phyloP scores from a whole-genome alignment of 129 eudicot genomes.

The Pittosporum tobira region DNA sequence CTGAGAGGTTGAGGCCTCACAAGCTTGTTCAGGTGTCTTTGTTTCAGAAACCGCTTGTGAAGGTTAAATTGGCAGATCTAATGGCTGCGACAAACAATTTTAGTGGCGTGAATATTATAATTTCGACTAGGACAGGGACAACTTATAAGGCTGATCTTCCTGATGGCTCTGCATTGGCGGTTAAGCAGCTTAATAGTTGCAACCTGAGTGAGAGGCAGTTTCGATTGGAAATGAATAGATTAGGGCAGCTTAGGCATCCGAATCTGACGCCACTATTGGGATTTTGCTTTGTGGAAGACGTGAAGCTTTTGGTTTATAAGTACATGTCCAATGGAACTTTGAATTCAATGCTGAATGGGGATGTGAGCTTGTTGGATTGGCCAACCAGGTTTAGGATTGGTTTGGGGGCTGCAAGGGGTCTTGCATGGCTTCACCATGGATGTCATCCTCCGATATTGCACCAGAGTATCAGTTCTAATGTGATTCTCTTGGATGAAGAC shows the following conservation, averaged over 20 bases:
- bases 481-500: conserved; percentile 31
- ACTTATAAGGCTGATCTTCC: conserved; percentile 47
- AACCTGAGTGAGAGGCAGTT: conserved; percentile 64
- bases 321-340: conserved; percentile 52
- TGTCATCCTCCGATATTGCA: conserved; percentile 63
- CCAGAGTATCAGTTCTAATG: conserved; percentile 27
- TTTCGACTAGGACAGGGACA: conserved; percentile 56
- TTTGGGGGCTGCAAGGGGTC: conserved; percentile 50
- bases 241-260: conserved; percentile 72
- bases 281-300: conserved; percentile 51
- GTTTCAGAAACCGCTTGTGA: conserved; percentile 61
- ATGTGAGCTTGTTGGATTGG: too few species aligned
- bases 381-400: conserved; percentile 42
- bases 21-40: conserved; percentile 52
- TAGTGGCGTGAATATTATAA: conserved; percentile 22
- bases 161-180: conserved; percentile 59
- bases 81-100: conserved; percentile 48
- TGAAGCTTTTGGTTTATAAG: conserved; percentile 49
- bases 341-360: too few species aligned
- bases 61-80: conserved; percentile 51
- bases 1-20: conserved; percentile 43
- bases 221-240: conserved; percentile 51
- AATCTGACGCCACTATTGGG: conserved; percentile 66
- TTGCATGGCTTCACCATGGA: conserved; percentile 70
- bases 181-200: conserved; percentile 52